Base-by-base conservation (phyloP, 192 early-diverging fungal genomes). In the Glomus cerebriforme region DNA sequence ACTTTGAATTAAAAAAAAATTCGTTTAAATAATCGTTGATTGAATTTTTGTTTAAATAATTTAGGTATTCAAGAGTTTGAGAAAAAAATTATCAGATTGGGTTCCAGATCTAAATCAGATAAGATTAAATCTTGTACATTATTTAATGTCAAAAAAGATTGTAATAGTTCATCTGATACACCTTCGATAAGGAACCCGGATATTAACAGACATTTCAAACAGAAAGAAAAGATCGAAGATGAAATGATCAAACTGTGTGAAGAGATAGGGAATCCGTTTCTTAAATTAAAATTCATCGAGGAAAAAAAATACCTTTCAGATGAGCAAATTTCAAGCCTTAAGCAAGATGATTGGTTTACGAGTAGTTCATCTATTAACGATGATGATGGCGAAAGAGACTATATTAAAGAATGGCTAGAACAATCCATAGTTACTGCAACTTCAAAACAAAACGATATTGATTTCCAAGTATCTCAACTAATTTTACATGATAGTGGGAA, bases 21-120 rank as follows among this genome's bases (percentile, higher is more conserved):
- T n/a, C 19, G 2, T 69, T 39, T 39, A 22, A 26, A n/a, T 34
- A 58, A 22, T 59, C 31, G 2, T 17, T 0, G 17, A n/a, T 37
- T 37, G 12, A n/a, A 62, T 39, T 15, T 32, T 74, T 32, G 19
- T 62, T 35, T 31, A 75, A 35, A 27, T 65, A 43, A 19, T 67
- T 19, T 65, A 70, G 82, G 82, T 45, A 82, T 88, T 27, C 78
- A 84, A 37, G 79, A 83, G 13, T 85, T 83, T 81, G 85, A 88
- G 7, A 39, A 81, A 0, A 72, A 80, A 0, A 80, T 90, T n/a
- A 80, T 90, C 19, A 83, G 89, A 29, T 63, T 90, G 2, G 89
- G 89, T 22, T 85, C 84, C 29, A 45, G 87, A 47, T 89, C 87
- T 29, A 86, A 84, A 71, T 87, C 82, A 12, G 79, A 79, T 4